Conservation (phyloP, 352 stramenopile species). For the Thalassiosira delicatula region DNA sequence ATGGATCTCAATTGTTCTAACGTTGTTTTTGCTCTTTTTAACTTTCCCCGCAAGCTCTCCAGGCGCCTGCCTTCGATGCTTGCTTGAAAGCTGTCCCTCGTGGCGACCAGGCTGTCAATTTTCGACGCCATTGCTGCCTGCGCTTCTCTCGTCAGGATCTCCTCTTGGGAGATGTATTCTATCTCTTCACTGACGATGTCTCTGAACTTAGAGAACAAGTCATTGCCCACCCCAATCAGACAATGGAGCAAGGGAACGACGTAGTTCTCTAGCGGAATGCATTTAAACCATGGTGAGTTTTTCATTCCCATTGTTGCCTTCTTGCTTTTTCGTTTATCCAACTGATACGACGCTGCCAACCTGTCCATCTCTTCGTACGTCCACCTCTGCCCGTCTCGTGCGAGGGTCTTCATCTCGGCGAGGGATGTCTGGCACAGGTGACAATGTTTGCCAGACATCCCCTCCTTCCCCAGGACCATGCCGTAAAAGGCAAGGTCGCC, state of each 20-base stretch:
- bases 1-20: not conserved
- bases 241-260: not conserved
- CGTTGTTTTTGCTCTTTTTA: not conserved
- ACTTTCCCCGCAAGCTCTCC: not conserved
- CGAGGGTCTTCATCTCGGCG: not conserved
- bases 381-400: not conserved
- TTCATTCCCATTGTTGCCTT: no score
- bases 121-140: not conserved
- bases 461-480: conserved; percentile 10
- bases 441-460: not conserved
- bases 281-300: not conserved
- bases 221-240: not conserved
- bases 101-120: not conserved
- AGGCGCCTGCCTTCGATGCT: not conserved
- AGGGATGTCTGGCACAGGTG: conserved; percentile 4
- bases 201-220: not conserved
- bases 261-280: not conserved
- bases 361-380: not conserved
- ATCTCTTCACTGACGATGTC: not conserved
- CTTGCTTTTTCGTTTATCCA: no score
- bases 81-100: not conserved
- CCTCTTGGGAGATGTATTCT: not conserved
- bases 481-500: conserved; percentile 24
- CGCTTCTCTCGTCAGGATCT: not conserved
- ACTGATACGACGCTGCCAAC: no score